These are phyloP conservation scores for Petunia hybrid DNA, from an alignment of 305 asterid genomes.

Conservation along the genomic window DNA sequence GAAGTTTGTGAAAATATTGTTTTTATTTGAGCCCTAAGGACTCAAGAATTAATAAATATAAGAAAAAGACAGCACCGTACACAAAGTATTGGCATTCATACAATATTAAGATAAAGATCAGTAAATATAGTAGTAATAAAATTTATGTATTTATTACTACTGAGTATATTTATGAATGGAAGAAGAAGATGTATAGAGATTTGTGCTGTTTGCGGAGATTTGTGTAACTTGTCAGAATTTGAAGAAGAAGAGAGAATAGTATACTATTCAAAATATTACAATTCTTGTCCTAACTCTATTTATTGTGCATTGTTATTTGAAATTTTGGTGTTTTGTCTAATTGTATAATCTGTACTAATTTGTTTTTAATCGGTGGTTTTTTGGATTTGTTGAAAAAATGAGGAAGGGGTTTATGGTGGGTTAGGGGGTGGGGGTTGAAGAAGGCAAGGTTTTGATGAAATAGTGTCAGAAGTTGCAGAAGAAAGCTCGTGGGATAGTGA, in stretches of 20 bases:
- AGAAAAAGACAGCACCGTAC: too few species aligned
- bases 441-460: background rate
- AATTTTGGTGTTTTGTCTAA: too few species aligned
- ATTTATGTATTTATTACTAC: background rate
- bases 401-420: slow-evolving; percentile 17
- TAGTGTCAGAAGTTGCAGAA: slow-evolving; percentile 22
- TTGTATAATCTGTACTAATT: background rate
- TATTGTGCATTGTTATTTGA: background rate
- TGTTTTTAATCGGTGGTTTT: background rate
- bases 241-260: background rate
- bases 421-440: background rate
- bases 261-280: background rate
- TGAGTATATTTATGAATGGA: background rate
- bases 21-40: background rate
- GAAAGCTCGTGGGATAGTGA: slow-evolving; percentile 32
- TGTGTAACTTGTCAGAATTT: slow-evolving; percentile 24
- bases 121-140: background rate
- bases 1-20: slow-evolving; percentile 10
- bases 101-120: too few species aligned
- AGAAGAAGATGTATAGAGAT: slow-evolving; percentile 38
- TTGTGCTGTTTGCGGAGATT: slow-evolving; percentile 9
- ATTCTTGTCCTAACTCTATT: background rate
- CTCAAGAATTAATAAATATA: too few species aligned
- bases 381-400: background rate
- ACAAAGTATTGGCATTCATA: too few species aligned